Percentiles rank a stretch among this genome's conserved stretches.
These are phyloP conservation scores for Maudiozyma serrabonitensis DNA, from an alignment of 805 yeast genomes.

Conservation along the genomic window DNA sequence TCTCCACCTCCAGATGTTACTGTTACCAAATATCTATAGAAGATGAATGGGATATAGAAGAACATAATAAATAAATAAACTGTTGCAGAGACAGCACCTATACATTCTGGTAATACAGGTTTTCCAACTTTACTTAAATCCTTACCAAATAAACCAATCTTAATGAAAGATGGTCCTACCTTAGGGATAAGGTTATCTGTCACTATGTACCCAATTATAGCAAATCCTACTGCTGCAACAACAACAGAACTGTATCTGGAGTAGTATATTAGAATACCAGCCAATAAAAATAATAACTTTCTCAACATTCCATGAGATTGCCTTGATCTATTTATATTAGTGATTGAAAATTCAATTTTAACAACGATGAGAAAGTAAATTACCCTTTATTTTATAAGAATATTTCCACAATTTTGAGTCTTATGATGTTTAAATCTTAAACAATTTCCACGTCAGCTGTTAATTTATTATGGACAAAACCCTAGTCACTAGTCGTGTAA, in stretches of 20 bases:
- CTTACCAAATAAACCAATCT: constrained; percentile 74
- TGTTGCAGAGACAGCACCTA: constrained; percentile 83
- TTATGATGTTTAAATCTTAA: background rate
- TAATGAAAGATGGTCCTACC: constrained; percentile 55
- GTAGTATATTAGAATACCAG: constrained; percentile 9
- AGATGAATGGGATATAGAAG: constrained; percentile 78
- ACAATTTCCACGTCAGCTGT: no score
- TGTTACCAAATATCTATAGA: constrained; percentile 62
- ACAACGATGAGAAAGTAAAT: no score
- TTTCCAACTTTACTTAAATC: constrained; percentile 71
- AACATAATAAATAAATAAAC: constrained; percentile 75
- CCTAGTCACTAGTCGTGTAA: background rate
- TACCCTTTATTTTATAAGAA: background rate
- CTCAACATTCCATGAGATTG: constrained; percentile 3
- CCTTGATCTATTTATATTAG: no score
- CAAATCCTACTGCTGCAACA: constrained; percentile 52
- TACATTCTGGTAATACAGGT: constrained; percentile 78
- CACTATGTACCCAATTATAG: constrained; percentile 53
- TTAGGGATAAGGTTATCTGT: constrained; percentile 59
- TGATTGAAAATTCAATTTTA: background rate
- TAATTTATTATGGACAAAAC: no score
- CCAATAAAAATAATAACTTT: constrained; percentile 7
- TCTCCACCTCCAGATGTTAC: constrained; percentile 51
- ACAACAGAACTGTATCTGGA: constrained; percentile 19
- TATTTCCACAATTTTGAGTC: background rate